A percentile compares a stretch with the other conserved stretches of the same genome.
These are phyloP conservation scores for Boletus vinaceobasis DNA, from an alignment of 768 basidiomycete species.

Conservation along the genomic window DNA sequence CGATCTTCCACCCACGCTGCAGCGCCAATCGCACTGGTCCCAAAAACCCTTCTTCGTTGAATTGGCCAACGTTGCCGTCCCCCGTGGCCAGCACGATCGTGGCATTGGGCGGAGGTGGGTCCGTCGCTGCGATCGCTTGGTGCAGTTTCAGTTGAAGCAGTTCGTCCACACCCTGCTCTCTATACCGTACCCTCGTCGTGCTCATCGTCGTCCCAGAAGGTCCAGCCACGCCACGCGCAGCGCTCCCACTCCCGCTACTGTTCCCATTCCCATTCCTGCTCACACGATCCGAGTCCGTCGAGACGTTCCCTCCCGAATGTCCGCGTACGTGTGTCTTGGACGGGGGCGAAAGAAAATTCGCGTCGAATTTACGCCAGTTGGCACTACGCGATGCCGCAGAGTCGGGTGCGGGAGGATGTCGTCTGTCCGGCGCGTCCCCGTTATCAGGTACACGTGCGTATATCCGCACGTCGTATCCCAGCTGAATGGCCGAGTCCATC, in stretches of 20 bases:
- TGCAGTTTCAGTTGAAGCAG: slow-evolving; percentile 89
- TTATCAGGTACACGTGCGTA: slow-evolving; percentile 69
- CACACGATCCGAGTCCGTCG: slow-evolving; percentile 27
- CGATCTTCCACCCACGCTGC: slow-evolving; percentile 90
- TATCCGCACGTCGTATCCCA: slow-evolving; percentile 74
- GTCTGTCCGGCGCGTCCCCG: slow-evolving; percentile 59
- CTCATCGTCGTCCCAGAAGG: slow-evolving; percentile 15
- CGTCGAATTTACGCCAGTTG: slow-evolving; percentile 24
- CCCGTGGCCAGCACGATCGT: slow-evolving; percentile 93
- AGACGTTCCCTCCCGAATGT: slow-evolving; percentile 20
- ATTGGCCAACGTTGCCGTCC: slow-evolving; percentile 89
- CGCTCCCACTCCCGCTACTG: slow-evolving; percentile 1
- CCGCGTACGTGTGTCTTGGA: slow-evolving; percentile 14
- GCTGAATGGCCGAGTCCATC: slow-evolving; percentile 64
- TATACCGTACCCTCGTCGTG: slow-evolving; percentile 53
- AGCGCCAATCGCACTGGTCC: slow-evolving; percentile 84
- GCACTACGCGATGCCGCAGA: slow-evolving; percentile 9
- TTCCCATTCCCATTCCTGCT: not conserved
- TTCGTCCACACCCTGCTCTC: slow-evolving; percentile 95
- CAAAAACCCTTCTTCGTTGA: slow-evolving; percentile 89
- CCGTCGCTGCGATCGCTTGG: slow-evolving; percentile 73
- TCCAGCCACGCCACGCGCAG: slow-evolving; percentile 12
- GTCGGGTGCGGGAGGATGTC: slow-evolving; percentile 13
- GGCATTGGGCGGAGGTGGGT: slow-evolving; percentile 58
- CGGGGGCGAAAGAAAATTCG: not conserved